Conservation (phyloP, 139 green algal genomes). For the Chlamydomonas sphaeroides region DNA sequence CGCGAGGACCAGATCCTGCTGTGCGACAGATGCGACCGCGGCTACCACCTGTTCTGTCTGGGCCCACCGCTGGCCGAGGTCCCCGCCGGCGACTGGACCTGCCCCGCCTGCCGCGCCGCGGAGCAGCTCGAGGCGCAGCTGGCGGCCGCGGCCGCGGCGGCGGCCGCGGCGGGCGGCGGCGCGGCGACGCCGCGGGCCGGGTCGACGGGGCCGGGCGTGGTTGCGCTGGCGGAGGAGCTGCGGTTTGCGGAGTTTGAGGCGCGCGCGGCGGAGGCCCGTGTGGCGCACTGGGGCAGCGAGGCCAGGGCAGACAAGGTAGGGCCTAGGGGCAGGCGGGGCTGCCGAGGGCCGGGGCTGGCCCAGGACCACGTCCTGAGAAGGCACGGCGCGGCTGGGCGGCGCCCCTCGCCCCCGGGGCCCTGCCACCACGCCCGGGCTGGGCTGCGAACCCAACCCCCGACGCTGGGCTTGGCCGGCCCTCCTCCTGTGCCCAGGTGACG, state of each 20-base stretch:
- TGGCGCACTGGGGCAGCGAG: slow-evolving; percentile 50
- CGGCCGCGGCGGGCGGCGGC: too few species aligned
- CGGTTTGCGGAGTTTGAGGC: slow-evolving; percentile 75
- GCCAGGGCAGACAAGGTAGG: slow-evolving; percentile 46
- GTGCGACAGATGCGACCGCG: slow-evolving; percentile 76
- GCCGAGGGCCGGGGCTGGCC: background rate
- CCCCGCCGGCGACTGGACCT: slow-evolving; percentile 88
- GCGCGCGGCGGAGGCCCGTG: slow-evolving; percentile 34
- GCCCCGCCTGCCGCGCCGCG: slow-evolving; percentile 84
- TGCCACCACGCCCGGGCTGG: too few species aligned
- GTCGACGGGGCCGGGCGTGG: too few species aligned
- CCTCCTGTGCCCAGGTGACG: slow-evolving; percentile 49
- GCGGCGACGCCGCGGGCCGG: too few species aligned
- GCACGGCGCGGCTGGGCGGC: too few species aligned
- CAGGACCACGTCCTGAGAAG: too few species aligned
- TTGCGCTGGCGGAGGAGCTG: too few species aligned
- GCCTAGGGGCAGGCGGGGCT: background rate
- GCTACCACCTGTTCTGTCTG: slow-evolving; percentile 26
- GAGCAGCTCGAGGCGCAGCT: too few species aligned
- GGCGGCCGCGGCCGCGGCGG: too few species aligned
- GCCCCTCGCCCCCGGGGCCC: too few species aligned
- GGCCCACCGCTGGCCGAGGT: slow-evolving; percentile 46
- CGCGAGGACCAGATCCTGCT: slow-evolving; percentile 84
- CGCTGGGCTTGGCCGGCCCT: too few species aligned
- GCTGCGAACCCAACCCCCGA: too few species aligned